phyloP scores from a whole-genome alignment of 352 stramenopile species.

The Pythium dissotocum region DNA sequence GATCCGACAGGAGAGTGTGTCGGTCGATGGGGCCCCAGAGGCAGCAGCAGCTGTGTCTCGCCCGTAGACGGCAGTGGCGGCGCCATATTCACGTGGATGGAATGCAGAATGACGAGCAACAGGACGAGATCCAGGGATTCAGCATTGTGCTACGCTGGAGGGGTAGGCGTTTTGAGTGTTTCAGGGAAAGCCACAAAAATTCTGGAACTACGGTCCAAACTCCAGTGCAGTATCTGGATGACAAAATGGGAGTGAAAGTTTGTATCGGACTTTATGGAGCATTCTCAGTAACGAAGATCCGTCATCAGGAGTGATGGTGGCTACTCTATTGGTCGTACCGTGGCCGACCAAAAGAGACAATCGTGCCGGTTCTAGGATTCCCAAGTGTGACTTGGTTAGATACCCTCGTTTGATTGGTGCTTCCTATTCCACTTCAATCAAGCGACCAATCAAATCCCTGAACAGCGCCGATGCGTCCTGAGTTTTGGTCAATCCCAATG shows the following conservation, averaged over 20 bases:
- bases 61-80: not conserved
- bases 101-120: not conserved
- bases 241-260: not conserved
- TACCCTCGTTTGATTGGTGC: slow-evolving; percentile 26
- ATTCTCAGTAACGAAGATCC: not conserved
- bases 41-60: slow-evolving; percentile 25
- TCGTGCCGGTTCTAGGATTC: slow-evolving; percentile 31
- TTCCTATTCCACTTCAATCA: slow-evolving; percentile 3
- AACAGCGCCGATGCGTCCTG: slow-evolving; percentile 15
- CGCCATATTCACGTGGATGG: not conserved
- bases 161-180: not conserved
- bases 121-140: not conserved
- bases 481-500: slow-evolving; percentile 13
- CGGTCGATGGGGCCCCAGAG: not conserved
- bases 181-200: not conserved
- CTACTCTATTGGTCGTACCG: not conserved
- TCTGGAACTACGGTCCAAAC: not conserved
- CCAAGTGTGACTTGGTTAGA: slow-evolving; percentile 32
- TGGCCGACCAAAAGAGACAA: not conserved
- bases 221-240: not conserved
- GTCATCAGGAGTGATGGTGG: slow-evolving; percentile 1
- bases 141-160: slow-evolving; percentile 1
- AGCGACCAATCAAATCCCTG: slow-evolving; percentile 18
- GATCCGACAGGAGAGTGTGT: slow-evolving; percentile 10
- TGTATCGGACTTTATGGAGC: not conserved